Base-by-base conservation (phyloP, 2,329 filamentous ascomycete genomes). In the Leptosphaerulina australis region DNA sequence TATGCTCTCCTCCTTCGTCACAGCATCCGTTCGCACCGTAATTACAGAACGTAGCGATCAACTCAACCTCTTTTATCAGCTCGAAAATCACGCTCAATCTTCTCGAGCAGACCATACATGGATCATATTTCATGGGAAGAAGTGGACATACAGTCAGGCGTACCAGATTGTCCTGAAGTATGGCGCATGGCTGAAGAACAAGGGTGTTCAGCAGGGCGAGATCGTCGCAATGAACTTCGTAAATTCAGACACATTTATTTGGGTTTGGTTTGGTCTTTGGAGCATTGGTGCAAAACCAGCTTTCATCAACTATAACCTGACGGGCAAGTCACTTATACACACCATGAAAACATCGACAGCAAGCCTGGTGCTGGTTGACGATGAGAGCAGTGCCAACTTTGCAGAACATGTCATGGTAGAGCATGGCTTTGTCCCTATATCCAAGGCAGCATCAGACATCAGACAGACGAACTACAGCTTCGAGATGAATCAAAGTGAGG, bases 291-390 rank as follows among this genome's bases (percentile, higher is more conserved):
- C 69, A 37, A 69, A 67, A 50, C 70, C 72, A 2, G 69, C 70
- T 0, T 73, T 74, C 45, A 65, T 74, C 57, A 74, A 74, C 47
- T 73, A 71, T 48, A 74, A 74, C 46, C 41, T 73, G 35, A 68
- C 64, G 1, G 70, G 67, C n/a, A 65, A 66, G 54, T 57, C 68
- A 10, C 55, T 74, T 30, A 47, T 73, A 2, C 71, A 74, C 55
- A 89, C 85, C 44, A 66, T 90, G 26, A 78, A 77, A 52, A 78
- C 87, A 43, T 82, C 81, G 38, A 78, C 77, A 3, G 77, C 83
- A 3, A 78, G 74, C 31, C 52, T 88, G 28, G 64, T 88, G 3
- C 64, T 88, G 1, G 81, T 86, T 7, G 86, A 87, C 49, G 77
- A 81, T 1, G 78, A 83, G 7, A 55, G 53, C 10, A 61, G 44